Evolutionary conservation across 192 early-diverging fungal genomes (phyloP), one percentile per base, ranked within the genome.

Genomic region (Geosiphon pyriformis): DNA sequence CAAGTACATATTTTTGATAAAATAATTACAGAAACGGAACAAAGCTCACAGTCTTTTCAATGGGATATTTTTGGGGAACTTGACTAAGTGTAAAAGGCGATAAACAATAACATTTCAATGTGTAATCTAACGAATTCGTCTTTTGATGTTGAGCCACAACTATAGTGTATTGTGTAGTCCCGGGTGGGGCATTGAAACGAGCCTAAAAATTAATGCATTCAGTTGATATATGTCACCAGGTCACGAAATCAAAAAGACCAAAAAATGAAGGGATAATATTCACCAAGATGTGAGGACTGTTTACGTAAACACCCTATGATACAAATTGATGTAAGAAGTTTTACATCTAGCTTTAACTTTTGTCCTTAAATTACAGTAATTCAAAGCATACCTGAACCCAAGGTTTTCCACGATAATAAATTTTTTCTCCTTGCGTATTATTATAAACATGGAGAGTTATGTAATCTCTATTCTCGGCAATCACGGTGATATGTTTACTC

Each of bases 361-460:
- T 26, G 27, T 12, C 22, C 33, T 61, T 61, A 3, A 1, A 12
- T 2, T n/a, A n/a, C n/a, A n/a, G n/a, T n/a, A n/a, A n/a, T n/a
- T 34, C n/a, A 2, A 47, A 42, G 12, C 35, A 20, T 73, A 70
- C 72, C 57, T 74, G 56, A 56, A 71, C 73, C 37, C 67, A 72
- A 10, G 89, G 82, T 8, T 78, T 72, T 0, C 80, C 82, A 25
- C 87, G 87, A 69, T 88, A 88, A 72, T 87, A 88, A 6, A 88
- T 72, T 35, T 83, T 80, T 17, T 83, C 72, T 2, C 89, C 83
- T 57, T 80, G 68, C 52, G 85, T 86, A 56, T 78, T 74, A 65
- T 85, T 85, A 73, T 89, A 96, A 6, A 96, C 79, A 75, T 94
- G 90, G 26, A 94, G 67, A 3, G 94, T 90, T 32, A 96, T 92